Percentiles rank a stretch among this genome's conserved stretches.
Conservation (phyloP, 345 rosid genomes). For the Sonneratia alba region DNA sequence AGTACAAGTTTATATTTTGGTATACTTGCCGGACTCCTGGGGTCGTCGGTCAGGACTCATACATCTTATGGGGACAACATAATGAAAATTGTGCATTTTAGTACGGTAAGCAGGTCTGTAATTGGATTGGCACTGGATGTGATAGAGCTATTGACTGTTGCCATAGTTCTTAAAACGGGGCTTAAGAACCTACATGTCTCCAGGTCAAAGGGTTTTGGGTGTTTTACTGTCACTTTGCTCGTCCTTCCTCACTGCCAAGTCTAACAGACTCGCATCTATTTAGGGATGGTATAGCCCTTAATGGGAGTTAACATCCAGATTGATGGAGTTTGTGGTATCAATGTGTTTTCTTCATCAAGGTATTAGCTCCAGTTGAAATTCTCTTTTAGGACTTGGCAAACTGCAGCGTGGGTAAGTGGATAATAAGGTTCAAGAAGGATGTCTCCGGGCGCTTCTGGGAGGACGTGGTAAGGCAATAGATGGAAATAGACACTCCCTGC, state of each 20-base stretch:
- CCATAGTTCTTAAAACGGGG: background rate
- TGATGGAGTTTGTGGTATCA: constrained; percentile 6
- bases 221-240: constrained; percentile 85
- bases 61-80: constrained; percentile 91
- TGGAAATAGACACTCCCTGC: background rate
- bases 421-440: constrained; percentile 79
- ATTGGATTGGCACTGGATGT: background rate
- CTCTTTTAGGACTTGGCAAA: constrained; percentile 77
- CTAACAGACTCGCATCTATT: constrained; percentile 92
- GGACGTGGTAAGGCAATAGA: constrained; percentile 48
- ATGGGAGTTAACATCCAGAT: constrained; percentile 64
- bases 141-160: background rate
- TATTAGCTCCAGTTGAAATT: background rate
- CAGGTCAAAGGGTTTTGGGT: constrained; percentile 93
- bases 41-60: constrained; percentile 63
- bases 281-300: constrained; percentile 89
- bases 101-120: constrained; percentile 47
- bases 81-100: constrained; percentile 85
- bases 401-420: constrained; percentile 96
- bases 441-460: constrained; percentile 98
- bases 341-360: background rate
- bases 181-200: background rate
- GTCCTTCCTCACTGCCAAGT: constrained; percentile 73
- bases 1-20: constrained; percentile 93
- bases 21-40: constrained; percentile 92